Percentiles rank a stretch among this genome's conserved stretches.
Evolutionary conservation across 2,329 filamentous ascomycete species (phyloP).

Genomic region (Pezicula rhizophila): DNA sequence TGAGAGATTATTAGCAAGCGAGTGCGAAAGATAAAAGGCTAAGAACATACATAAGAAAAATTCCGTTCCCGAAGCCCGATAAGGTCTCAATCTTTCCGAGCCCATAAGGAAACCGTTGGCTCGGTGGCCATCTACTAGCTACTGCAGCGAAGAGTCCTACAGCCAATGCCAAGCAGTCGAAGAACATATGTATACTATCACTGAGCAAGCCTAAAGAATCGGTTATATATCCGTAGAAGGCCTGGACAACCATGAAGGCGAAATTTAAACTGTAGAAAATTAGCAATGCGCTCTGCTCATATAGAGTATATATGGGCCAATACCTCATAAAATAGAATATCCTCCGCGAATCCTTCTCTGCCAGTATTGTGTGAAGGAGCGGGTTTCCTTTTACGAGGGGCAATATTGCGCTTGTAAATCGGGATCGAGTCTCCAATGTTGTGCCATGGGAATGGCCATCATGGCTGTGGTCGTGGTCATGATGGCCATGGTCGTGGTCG

Average conservation of each 20-base stretch:
- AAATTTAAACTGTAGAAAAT: conserved; percentile 69
- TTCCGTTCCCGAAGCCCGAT: conserved; percentile 92
- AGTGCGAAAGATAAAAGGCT: background rate
- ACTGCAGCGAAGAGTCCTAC: conserved; percentile 89
- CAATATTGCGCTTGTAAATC: conserved; percentile 68
- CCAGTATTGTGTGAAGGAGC: conserved; percentile 76
- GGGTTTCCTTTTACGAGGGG: conserved; percentile 64
- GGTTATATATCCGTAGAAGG: conserved; percentile 88
- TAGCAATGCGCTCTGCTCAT: conserved; percentile 3
- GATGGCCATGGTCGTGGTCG: conserved; percentile 13
- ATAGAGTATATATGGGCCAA: conserved; percentile 22
- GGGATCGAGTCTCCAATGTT: conserved; percentile 46
- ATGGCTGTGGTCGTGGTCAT: conserved; percentile 17
- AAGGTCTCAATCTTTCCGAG: conserved; percentile 96
- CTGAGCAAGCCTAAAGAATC: conserved; percentile 92
- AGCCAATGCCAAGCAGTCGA: conserved; percentile 87
- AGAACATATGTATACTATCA: conserved; percentile 99
- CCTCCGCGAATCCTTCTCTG: conserved; percentile 84
- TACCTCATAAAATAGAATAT: conserved; percentile 98
- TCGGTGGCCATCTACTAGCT: conserved; percentile 94
- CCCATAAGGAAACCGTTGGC: conserved; percentile 82
- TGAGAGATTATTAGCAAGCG: conserved; percentile 30
- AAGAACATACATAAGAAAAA: conserved; percentile 73
- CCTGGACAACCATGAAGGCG: conserved; percentile 88
- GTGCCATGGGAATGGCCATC: conserved; percentile 16